Base-by-base conservation (phyloP, 768 basidiomycete genomes). In the Rhizopogon roseolus region DNA sequence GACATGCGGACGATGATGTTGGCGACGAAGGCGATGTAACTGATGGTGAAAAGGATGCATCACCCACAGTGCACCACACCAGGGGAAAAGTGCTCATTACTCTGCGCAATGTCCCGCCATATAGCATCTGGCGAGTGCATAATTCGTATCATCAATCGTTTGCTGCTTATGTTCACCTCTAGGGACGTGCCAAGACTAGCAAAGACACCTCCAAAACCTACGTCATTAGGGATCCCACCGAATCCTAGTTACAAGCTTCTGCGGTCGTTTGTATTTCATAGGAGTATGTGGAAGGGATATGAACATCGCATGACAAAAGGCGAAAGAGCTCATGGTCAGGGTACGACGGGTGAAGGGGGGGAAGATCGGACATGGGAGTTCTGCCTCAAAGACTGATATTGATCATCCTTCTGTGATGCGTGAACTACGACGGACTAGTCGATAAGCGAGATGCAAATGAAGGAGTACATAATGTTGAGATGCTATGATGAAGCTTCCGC, bases 221-320 rank as follows among this genome's bases (percentile, higher is more conserved):
- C 74, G 19, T 67, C 72, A 13, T 64, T 71, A 3, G 78, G 75
- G 41, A 71, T 74, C 38, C 69, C 71, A 3, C 69, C 73, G n/a
- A 88, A 86, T 64, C 88, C 90, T 5, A 72, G 68, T 5, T 98
- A 88, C 65, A 77, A 68, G 2, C 76, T 88, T 10, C 66, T 93
- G 16, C 81, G 90, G 28, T 95, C 93, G 0, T 98, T 95, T 67
- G 74, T 67, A 16, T 98, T 98, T 64, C 73, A 82, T 40, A 76
- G 89, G 40, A 66, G 67, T 9, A 57, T 73, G 0, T 98, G 93
- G 84, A 81, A 79, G 45, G 93, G 91, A 1, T 98, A 98, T 62
- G 86, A 86, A 60, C 96, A 98, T 66, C 76, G 91, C n/a, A 88
- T 96, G 85, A 97, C 96, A 3, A 88, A 93, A 63, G 95, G 95